phyloP scores from a whole-genome alignment of 768 basidiomycete species.

The Russula dissimulans region DNA sequence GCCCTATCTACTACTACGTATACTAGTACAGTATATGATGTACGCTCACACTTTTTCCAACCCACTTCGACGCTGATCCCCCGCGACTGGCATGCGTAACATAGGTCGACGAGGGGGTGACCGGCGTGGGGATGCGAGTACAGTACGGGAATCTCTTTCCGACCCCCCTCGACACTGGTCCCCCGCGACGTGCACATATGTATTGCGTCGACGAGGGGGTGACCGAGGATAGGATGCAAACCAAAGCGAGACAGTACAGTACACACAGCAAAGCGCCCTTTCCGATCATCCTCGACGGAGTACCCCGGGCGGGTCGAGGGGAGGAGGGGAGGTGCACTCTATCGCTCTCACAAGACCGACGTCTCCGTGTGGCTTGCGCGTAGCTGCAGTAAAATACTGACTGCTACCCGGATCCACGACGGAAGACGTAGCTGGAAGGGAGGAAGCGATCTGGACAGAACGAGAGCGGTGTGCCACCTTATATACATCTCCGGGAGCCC shows the following conservation, averaged over 20 bases:
- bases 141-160: too few relatives aligned
- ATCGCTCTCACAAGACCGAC: too few relatives aligned
- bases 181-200: too few relatives aligned
- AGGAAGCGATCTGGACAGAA: neutral
- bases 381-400: too few relatives aligned
- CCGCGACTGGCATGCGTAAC: too few relatives aligned
- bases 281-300: too few relatives aligned
- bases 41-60: neutral
- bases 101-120: neutral
- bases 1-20: neutral
- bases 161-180: too few relatives aligned
- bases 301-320: neutral
- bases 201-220: neutral
- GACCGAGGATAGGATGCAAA: neutral
- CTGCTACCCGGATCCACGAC: too few relatives aligned
- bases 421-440: too few relatives aligned
- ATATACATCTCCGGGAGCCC: neutral
- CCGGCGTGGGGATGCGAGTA: neutral
- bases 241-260: too few relatives aligned
- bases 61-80: neutral
- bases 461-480: neutral
- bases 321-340: neutral
- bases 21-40: neutral
- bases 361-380: too few relatives aligned
- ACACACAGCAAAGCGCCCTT: too few relatives aligned